Evolutionary conservation across 2,329 filamentous ascomycete species (phyloP), one percentile per base, ranked within the genome.

Genomic region (Purpureocillium lavendulum): DNA sequence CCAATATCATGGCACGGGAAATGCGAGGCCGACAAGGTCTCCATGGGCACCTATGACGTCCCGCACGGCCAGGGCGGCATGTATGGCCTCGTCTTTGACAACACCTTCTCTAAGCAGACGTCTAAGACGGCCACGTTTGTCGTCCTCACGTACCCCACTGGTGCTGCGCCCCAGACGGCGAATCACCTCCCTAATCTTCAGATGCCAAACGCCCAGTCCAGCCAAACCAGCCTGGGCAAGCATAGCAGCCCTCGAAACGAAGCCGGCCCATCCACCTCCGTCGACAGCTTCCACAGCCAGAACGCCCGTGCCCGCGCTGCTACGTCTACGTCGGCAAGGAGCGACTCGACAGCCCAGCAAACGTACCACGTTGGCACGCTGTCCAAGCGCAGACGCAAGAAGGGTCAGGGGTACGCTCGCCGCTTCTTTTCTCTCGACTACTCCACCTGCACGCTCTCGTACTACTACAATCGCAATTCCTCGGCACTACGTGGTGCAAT

Each of bases 381-480:
- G 45, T 80, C 88, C 48, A 98, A 98, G 71, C 81, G 92, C 53
- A 78, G 89, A 48, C 79, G 92, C 43, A 97, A 96, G 74, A 83
- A 86, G 65, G 88, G 89, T 34, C 92, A 97, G 61, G 90, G 90
- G 33, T 94, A 88, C 61, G 92, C 92, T 6, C 78, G 87, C 41
- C 79, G 92, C 30, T 98, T 92, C 70, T 98, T 98, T 64, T 96
- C 90, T 1, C 71, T 98, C 40, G 92, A 98, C 60, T 97, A 89
- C 57, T 88, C 84, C 4, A 89, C 90, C 1, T 94, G 86, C 45
- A 97, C 92, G 0, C 69, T 98, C 26, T 97, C 92, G 1, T 98
- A 98, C 66, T 98, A 96, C 58, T 86, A 94, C 57, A 92, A 90
- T 59, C 83, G 87, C 34, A 90, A 94, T 56, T 95, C 90, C 5